Evolutionary conservation across 2,329 filamentous ascomycete genomes (phyloP), one percentile per base, ranked within the genome.

Genomic region (Fusarium sarcochroum): DNA sequence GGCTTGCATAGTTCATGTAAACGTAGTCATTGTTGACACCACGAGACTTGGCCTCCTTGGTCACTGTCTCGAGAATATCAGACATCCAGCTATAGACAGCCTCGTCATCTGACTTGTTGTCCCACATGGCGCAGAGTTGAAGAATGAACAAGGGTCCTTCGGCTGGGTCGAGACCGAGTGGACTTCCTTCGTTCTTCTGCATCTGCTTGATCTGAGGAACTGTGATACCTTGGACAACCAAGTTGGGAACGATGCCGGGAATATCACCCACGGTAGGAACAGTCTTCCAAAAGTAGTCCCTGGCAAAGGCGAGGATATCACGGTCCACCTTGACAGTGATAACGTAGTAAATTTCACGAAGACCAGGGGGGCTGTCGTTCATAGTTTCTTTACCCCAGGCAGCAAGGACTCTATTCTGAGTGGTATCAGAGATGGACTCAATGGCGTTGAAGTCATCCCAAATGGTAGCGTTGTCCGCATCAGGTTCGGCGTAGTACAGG

Each of bases 1-100:
- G 70, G 10, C 78, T 76, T 1, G 82, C 82, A 53, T 86, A 85
- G 68, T 85, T 85, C 47, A 82, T 76, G 66, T 84, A 85, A 18
- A 85, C 59, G 34, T 76, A 83, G 1, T 75, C 74, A 51, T 80
- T 75, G 38, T 78, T 71, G 0, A 81, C 62, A 0, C 76, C 77
- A 8, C 73, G 69, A n/a, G 74, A 67, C 41, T 73, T 68, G 11
- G 80, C 77, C 4, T 75, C 69, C 1, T 66, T 65, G 14, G 45
- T 38, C 5, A 65, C 49, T 7, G 20, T 49, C 6, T 30, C 27
- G 5, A 69, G 35, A 2, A 68, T 11, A 1, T 66, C 54, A 1
- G 57, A 52, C 14, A 76, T 69, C 13, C 70, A 70, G 0, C 74
- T 69, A 18, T 75, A 58, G 14, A 80, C 49, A 3, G 77, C 68